Evolutionary conservation across 2,329 filamentous ascomycete species (phyloP).

Genomic region (Fusarium humuli): DNA sequence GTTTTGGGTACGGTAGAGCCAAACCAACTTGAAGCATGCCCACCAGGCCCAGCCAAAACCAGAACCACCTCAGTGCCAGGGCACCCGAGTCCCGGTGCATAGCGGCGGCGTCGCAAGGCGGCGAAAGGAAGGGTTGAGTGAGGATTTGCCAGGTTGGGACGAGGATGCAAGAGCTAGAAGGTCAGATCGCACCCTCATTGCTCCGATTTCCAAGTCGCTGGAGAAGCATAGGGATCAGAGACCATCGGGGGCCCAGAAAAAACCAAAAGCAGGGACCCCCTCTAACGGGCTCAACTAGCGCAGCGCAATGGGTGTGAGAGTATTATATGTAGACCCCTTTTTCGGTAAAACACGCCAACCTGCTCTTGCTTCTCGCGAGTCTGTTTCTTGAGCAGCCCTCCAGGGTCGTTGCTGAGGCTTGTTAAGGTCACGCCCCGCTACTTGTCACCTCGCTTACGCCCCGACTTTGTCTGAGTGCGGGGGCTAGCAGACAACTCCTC

Average conservation of each 20-base stretch:
- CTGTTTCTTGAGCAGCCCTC: background rate
- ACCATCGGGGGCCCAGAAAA: conserved; percentile 42
- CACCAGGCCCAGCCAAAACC: no score
- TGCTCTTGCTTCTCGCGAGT: background rate
- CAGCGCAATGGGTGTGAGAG: background rate
- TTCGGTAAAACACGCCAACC: background rate
- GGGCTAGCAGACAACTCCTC: conserved; percentile 18
- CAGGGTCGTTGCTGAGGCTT: background rate
- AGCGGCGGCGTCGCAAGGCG: conserved; percentile 30
- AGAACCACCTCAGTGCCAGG: background rate
- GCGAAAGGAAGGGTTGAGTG: conserved; percentile 24
- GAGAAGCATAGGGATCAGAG: conserved; percentile 47
- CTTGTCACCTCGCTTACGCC: conserved; percentile 20
- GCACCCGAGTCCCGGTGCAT: conserved; percentile 35
- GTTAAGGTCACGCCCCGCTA: background rate
- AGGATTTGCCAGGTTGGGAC: conserved; percentile 32
- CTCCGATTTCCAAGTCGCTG: conserved; percentile 50
- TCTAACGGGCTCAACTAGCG: conserved; percentile 35
- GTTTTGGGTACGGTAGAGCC: conserved; percentile 17
- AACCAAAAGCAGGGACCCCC: conserved; percentile 44
- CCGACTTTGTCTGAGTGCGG: conserved; percentile 18
- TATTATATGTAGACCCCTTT: background rate
- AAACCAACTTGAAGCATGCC: no score
- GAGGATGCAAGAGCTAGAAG: conserved; percentile 38
- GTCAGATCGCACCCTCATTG: conserved; percentile 51